A percentile compares a stretch with the other conserved stretches of the same genome.
phyloP scores from a whole-genome alignment of 2,329 filamentous ascomycete genomes.

The Curvularia hawaiiensis region DNA sequence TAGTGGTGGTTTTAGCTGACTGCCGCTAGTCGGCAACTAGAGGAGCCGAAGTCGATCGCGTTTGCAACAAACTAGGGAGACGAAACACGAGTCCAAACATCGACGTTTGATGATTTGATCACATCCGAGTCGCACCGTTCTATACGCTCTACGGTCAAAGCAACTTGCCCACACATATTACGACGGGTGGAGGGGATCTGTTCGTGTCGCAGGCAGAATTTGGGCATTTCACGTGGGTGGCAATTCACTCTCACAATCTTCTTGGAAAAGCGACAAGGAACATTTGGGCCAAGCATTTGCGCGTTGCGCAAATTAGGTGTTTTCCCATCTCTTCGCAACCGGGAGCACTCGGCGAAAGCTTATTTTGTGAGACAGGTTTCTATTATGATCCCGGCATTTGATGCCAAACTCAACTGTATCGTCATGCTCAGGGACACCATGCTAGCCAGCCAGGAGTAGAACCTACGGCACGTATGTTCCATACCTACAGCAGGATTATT shows the following conservation, averaged over 20 bases:
- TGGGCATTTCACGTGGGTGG: not conserved
- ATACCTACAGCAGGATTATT: slow-evolving; percentile 34
- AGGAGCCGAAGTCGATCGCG: slow-evolving; percentile 12
- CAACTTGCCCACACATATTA: not conserved
- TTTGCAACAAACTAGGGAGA: slow-evolving; percentile 14
- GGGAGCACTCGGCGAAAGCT: not conserved
- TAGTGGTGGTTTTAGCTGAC: slow-evolving; percentile 1
- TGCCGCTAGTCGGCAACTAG: slow-evolving; percentile 10
- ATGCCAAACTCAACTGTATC: slow-evolving; percentile 1
- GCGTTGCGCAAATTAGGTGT: not conserved
- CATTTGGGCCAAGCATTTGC: not conserved
- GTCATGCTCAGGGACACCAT: slow-evolving; percentile 10
- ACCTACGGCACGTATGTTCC: slow-evolving; percentile 22
- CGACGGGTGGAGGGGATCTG: not conserved
- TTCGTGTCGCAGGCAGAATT: not conserved
- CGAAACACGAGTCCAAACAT: slow-evolving; percentile 40
- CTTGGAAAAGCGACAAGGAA: not conserved
- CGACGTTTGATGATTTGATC: slow-evolving; percentile 29
- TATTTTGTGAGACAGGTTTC: not conserved
- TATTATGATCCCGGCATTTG: not conserved
- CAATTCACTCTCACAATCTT: not conserved
- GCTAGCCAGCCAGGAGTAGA: slow-evolving; percentile 18
- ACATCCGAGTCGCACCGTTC: slow-evolving; percentile 3
- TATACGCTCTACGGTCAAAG: not conserved
- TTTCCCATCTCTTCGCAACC: not conserved